Evolutionary conservation across 257 asterid species (phyloP).

Genomic region (Gentiana macrophylla): DNA sequence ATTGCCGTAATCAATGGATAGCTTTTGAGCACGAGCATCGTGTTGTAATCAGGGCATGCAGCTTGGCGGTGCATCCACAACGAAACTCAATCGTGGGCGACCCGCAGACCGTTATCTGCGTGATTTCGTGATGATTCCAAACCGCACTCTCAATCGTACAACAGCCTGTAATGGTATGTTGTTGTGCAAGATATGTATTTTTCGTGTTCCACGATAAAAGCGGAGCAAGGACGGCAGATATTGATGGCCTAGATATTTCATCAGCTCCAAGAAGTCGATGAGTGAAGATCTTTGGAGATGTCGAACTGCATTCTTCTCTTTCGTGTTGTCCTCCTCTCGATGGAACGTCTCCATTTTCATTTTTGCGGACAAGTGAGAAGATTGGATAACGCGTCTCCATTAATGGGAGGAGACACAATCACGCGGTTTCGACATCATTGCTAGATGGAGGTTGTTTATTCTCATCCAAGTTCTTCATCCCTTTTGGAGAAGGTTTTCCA

Average conservation of each 20-base stretch:
- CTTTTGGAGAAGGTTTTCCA: constrained; percentile 32
- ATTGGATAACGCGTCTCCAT: constrained; percentile 31
- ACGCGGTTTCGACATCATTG: constrained; percentile 16
- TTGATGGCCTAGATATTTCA: constrained; percentile 41
- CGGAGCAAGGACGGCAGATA: constrained; percentile 49
- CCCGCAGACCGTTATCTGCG: constrained; percentile 55
- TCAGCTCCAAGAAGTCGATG: constrained; percentile 47
- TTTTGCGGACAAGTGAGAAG: constrained; percentile 18
- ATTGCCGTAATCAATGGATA: constrained; percentile 58
- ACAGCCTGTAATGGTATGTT: constrained; percentile 45
- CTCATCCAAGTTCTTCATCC: constrained; percentile 14
- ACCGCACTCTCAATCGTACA: constrained; percentile 57
- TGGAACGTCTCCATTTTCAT: too few species aligned
- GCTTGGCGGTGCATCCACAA: too few species aligned
- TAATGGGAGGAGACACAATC: constrained; percentile 20
- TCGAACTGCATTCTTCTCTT: constrained; percentile 44
- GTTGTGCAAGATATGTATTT: constrained; percentile 42
- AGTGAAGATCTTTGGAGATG: too few species aligned
- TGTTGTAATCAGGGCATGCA: too few species aligned
- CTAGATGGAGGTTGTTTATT: constrained; percentile 34
- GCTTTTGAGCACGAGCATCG: constrained; percentile 49
- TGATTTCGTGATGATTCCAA: constrained; percentile 63
- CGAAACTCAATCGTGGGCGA: constrained; percentile 60
- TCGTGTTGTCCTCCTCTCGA: constrained; percentile 38
- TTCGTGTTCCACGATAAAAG: constrained; percentile 50